Base-by-base conservation (phyloP, 169 alveolate genomes). In the Ichthyophthirius multifiliis region DNA sequence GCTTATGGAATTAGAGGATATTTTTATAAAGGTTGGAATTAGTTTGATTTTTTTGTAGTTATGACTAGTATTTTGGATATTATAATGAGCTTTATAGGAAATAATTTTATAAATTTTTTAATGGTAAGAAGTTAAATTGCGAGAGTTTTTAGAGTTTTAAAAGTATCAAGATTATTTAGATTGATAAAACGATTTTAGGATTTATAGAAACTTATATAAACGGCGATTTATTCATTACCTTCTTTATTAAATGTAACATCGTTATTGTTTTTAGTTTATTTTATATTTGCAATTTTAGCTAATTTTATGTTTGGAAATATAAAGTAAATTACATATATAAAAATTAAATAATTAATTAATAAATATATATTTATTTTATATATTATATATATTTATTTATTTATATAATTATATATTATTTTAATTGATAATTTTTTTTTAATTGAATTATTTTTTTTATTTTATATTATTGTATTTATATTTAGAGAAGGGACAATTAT, bases 21-120 rank as follows among this genome's bases (percentile, higher is more conserved):
- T 74, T 87, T 92, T 46, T 75, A 84, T 46, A 48, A 85, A n/a
- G 87, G 87, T 0, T 92, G 94, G 92, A 92, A 92, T 80, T 63
- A 62, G 76, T 92, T 92, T 75, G 96, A 92, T 75, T 92, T 92
- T 73, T 89, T 92, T 83, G 94, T 92, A 16, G 96, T 89, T 13
- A 27, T 77, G 9, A 82, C 94, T 3, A 81, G 93, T 3, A 64
- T 91, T 31, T 32, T 90, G 2, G 97, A 94, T 75, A 62, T 92
- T 6, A 47, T 85, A 34, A 43, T 82, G n/a, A 44, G 46, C 20
- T 34, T 30, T 71, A 76, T 80, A 41, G 89, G 82, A 45, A 88
- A 74, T 7, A 71, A 64, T 12, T 76, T 78, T 44, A 78, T 83
- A 2, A 75, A 84, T 9, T 78, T 85, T 74, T 73, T 74, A 82